These are phyloP conservation scores for Hyphopichia wangnamkhiaoensis DNA, from an alignment of 1,139 yeast species.

Conservation along the genomic window DNA sequence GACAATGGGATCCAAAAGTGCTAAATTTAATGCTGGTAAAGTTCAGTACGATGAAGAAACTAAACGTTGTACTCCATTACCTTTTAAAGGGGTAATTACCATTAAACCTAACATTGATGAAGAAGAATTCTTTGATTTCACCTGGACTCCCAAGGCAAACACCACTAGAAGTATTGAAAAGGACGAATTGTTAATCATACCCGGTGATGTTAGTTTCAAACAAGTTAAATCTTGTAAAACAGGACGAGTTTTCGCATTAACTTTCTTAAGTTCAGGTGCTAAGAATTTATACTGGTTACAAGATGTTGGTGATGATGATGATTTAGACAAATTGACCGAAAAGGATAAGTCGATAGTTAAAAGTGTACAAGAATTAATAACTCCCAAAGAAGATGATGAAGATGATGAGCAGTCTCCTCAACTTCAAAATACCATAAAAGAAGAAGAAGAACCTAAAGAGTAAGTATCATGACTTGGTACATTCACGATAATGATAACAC, in stretches of 20 bases:
- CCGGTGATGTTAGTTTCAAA: slow-evolving; percentile 89
- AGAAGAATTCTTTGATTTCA: slow-evolving; percentile 44
- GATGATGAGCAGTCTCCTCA: slow-evolving; percentile 29
- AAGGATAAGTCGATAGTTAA: slow-evolving; percentile 59
- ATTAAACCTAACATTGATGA: slow-evolving; percentile 64
- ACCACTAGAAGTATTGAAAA: slow-evolving; percentile 42
- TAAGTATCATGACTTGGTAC: slow-evolving; percentile 17
- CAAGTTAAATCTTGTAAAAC: slow-evolving; percentile 72
- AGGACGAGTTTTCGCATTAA: slow-evolving; percentile 84
- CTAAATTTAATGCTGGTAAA: slow-evolving; percentile 81
- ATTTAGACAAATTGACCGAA: slow-evolving; percentile 61
- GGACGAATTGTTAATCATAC: slow-evolving; percentile 78
- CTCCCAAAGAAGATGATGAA: slow-evolving; percentile 42
- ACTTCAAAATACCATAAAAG: slow-evolving; percentile 9
- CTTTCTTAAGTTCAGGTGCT: slow-evolving; percentile 81
- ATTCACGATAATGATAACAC: not conserved
- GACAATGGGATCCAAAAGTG: slow-evolving; percentile 16
- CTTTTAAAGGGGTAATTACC: slow-evolving; percentile 72
- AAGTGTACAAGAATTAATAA: slow-evolving; percentile 56
- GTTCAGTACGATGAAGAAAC: slow-evolving; percentile 73
- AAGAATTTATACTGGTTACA: slow-evolving; percentile 91
- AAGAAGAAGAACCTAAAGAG: slow-evolving; percentile 12
- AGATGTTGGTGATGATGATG: slow-evolving; percentile 66
- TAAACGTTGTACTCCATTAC: slow-evolving; percentile 70
- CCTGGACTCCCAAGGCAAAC: slow-evolving; percentile 42